phyloP scores from a whole-genome alignment of 1,284 basidiomycete species.

The Taiwanofungus camphoratus region DNA sequence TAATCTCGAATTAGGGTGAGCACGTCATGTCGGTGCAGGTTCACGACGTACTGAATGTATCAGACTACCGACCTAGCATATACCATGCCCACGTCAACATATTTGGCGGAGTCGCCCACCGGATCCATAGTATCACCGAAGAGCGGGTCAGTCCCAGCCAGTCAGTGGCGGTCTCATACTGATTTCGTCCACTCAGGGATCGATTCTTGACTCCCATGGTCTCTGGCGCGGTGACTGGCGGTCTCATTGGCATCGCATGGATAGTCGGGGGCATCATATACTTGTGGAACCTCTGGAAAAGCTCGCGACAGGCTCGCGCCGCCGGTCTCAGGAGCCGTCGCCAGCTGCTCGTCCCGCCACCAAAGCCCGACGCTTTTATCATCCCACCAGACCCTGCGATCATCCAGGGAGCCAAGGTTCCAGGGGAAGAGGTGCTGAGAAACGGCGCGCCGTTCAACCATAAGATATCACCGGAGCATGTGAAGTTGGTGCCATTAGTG shows the following conservation, averaged over 20 bases:
- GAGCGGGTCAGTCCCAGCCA: slow-evolving; percentile 26
- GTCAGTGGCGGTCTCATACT: not conserved
- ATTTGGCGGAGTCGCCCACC: too few relatives aligned
- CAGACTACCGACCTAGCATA: too few relatives aligned
- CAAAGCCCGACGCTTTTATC: slow-evolving; percentile 36
- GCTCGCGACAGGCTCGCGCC: slow-evolving; percentile 24
- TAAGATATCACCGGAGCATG: slow-evolving; percentile 20
- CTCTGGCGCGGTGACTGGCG: slow-evolving; percentile 55
- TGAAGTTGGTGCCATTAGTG: slow-evolving; percentile 34
- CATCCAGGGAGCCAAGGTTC: slow-evolving; percentile 40
- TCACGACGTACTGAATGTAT: too few relatives aligned
- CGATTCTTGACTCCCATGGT: slow-evolving; percentile 58
- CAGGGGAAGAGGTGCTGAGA: slow-evolving; percentile 37
- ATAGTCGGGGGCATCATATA: slow-evolving; percentile 30
- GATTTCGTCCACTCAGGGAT: slow-evolving; percentile 31
- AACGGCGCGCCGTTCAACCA: too few relatives aligned
- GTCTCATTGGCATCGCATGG: slow-evolving; percentile 47
- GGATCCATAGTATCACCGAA: too few relatives aligned
- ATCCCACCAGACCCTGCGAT: slow-evolving; percentile 67
- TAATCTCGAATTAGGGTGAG: too few relatives aligned
- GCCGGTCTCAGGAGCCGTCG: slow-evolving; percentile 25
- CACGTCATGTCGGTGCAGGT: too few relatives aligned
- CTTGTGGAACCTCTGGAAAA: slow-evolving; percentile 30
- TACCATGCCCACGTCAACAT: too few relatives aligned
- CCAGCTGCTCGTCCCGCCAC: slow-evolving; percentile 27